phyloP scores from a whole-genome alignment of 179 eudicot species.

The Silene vulgaris region DNA sequence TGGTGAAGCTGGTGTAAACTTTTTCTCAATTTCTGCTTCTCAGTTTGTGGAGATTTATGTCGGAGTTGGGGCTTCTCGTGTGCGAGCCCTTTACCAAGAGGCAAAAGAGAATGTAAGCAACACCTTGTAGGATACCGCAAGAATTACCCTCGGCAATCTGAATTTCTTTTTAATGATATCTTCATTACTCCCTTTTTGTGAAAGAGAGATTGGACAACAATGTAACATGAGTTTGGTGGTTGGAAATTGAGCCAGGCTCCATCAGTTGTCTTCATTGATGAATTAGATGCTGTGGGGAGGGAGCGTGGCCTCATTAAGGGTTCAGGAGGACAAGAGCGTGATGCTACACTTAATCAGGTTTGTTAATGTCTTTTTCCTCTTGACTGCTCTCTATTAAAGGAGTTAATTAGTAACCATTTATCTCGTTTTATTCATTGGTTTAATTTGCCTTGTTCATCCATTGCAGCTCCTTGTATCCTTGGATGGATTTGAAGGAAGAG shows the following conservation, averaged over 20 bases:
- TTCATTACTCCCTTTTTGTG: background rate
- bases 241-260: constrained; percentile 60
- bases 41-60: constrained; percentile 97
- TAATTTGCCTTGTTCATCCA: constrained; percentile 16
- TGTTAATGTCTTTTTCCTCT: constrained; percentile 10
- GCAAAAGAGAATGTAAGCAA: constrained; percentile 72
- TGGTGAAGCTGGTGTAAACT: constrained; percentile 97
- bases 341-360: constrained; percentile 95
- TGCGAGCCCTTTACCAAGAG: constrained; percentile 89
- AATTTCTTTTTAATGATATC: background rate
- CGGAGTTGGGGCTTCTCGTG: constrained; percentile 96
- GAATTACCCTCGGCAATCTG: background rate
- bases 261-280: constrained; percentile 93
- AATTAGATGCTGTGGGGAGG: constrained; percentile 96
- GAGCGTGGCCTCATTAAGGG: constrained; percentile 93
- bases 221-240: constrained; percentile 17
- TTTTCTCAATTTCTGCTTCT: constrained; percentile 91
- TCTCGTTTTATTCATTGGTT: constrained; percentile 8
- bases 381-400: constrained; percentile 11
- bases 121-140: background rate
- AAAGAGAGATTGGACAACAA: background rate
- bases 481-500: constrained; percentile 97
- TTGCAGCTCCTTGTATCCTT: constrained; percentile 79
- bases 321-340: constrained; percentile 97
- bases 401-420: background rate